Evolutionary conservation across 331 rosid genomes (phyloP).

Genomic region (Cydonia oblonga): DNA sequence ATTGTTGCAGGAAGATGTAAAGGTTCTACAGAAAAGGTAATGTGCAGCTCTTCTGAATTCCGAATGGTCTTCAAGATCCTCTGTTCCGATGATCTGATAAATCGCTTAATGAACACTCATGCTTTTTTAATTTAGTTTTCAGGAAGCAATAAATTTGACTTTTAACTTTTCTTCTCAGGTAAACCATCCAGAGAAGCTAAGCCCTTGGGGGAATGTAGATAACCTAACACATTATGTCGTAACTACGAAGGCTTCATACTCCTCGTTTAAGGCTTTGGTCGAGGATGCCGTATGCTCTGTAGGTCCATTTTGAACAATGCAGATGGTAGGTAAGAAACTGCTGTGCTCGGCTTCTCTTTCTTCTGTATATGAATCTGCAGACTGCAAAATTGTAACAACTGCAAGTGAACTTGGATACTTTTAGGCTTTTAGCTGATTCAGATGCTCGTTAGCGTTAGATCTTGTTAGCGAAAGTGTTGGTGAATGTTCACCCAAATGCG

Average conservation of each 20-base stretch:
- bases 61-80: too few relatives aligned
- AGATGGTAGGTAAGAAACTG: background rate
- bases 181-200: background rate
- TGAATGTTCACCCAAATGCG: too few relatives aligned
- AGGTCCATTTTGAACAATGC: background rate
- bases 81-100: too few relatives aligned
- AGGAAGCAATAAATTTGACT: background rate
- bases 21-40: constrained; percentile 58
- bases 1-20: constrained; percentile 43
- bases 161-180: background rate
- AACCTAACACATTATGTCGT: background rate
- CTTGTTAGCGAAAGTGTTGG: too few relatives aligned
- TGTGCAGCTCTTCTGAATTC: background rate
- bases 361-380: background rate
- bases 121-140: background rate
- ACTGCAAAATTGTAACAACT: background rate
- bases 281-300: background rate
- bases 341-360: background rate
- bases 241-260: background rate
- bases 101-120: too few relatives aligned
- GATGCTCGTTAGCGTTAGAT: background rate
- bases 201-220: background rate
- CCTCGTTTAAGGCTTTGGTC: background rate
- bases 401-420: background rate
- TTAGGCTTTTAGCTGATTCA: background rate